A percentile compares a stretch with the other conserved stretches of the same genome.
Evolutionary conservation across 352 stramenopile species (phyloP).

Genomic region (Pythium periplocum): DNA sequence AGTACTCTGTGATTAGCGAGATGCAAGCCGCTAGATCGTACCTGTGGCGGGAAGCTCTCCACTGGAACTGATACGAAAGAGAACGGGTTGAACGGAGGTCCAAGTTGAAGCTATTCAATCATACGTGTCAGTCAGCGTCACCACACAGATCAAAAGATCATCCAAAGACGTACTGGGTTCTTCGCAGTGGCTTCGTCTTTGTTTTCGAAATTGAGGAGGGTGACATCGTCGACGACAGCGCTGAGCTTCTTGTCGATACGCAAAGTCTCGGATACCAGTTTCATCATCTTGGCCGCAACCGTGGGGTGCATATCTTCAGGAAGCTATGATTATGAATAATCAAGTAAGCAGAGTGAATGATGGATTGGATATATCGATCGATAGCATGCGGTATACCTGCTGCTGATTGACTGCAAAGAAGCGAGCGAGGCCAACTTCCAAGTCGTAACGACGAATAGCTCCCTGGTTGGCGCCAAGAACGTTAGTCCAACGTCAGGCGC

Average conservation of each 20-base stretch:
- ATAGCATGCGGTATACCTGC: conserved; percentile 20
- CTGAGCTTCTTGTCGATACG: conserved; percentile 61
- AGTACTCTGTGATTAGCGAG: no score
- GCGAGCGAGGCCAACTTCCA: conserved; percentile 70
- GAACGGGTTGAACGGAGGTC: conserved; percentile 59
- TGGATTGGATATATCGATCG: neutral
- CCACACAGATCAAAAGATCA: conserved; percentile 4
- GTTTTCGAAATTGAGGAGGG: conserved; percentile 61
- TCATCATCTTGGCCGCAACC: conserved; percentile 59
- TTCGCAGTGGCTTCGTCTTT: conserved; percentile 42
- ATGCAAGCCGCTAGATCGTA: conserved; percentile 7
- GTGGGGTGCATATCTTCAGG: conserved; percentile 51
- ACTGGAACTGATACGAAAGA: conserved; percentile 65
- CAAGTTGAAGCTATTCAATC: conserved; percentile 47
- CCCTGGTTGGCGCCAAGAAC: conserved; percentile 23
- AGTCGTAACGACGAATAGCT: conserved; percentile 63
- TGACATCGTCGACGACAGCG: conserved; percentile 50
- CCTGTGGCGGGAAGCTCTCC: conserved; percentile 72
- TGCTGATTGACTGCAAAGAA: conserved; percentile 66
- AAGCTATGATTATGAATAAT: conserved; percentile 28
- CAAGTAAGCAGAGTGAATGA: neutral
- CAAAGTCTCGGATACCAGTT: conserved; percentile 67
- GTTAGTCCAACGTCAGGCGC: neutral
- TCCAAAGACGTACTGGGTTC: conserved; percentile 34
- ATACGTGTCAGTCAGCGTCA: conserved; percentile 11